Conservation (phyloP, 148 eudicot species). For the Spergularia marina region DNA sequence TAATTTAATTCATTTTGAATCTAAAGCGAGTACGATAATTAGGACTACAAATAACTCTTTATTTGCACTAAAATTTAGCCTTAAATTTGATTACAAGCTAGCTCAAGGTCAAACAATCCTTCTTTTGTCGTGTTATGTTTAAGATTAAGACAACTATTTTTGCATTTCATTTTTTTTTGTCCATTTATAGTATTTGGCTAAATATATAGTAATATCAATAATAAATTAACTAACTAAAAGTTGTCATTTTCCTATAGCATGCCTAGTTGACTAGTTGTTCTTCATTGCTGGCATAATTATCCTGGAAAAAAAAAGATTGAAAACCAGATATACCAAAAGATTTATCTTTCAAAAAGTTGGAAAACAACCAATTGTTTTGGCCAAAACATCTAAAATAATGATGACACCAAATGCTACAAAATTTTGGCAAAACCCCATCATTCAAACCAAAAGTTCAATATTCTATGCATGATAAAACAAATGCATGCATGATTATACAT, state of each 20-base stretch:
- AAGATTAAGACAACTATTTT: background rate
- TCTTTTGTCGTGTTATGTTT: too few species aligned
- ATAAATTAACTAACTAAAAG: background rate
- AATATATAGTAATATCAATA: background rate
- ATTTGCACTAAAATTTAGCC: too few species aligned
- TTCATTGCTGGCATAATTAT: slow-evolving; percentile 2
- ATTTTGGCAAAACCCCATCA: background rate
- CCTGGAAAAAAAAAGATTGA: too few species aligned
- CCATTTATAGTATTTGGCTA: slow-evolving; percentile 3
- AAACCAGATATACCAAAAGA: background rate
- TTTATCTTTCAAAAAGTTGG: background rate
- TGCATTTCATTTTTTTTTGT: background rate
- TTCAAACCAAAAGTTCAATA: background rate
- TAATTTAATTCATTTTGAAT: too few species aligned
- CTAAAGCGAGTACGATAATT: background rate
- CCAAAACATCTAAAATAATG: background rate
- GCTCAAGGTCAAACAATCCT: too few species aligned
- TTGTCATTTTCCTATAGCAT: background rate
- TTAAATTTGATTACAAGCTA: too few species aligned
- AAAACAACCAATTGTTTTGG: slow-evolving; percentile 1
- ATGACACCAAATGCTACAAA: background rate
- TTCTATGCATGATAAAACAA: too few species aligned
- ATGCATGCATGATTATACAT: too few species aligned
- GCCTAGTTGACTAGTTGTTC: background rate
- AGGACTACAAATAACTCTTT: background rate